phyloP scores from a whole-genome alignment of 192 early-diverging fungal species.

The Backusella circina region DNA sequence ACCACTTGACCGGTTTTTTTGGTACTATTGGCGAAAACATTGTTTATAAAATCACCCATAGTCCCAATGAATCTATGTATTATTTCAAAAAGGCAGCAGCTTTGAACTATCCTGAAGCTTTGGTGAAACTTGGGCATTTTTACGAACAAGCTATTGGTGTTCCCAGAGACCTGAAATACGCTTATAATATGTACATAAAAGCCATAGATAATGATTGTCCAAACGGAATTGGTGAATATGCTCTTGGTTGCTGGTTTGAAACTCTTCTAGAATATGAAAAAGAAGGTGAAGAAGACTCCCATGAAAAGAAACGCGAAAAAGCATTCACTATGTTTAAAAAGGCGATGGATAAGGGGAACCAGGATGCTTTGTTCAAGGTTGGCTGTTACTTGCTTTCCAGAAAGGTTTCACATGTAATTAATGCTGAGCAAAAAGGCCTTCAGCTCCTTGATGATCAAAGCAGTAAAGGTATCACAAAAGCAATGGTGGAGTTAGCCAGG shows the following conservation, averaged over 20 bases:
- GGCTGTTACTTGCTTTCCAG: neutral
- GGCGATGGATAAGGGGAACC: neutral
- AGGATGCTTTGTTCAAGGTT: neutral
- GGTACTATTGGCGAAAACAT: neutral
- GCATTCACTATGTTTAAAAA: neutral
- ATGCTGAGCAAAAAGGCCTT: neutral
- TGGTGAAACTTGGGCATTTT: neutral
- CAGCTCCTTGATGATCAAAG: neutral
- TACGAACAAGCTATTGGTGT: neutral
- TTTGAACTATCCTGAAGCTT: neutral
- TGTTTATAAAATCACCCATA: neutral
- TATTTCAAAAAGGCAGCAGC: neutral
- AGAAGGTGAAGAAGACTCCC: too few relatives aligned
- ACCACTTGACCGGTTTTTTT: neutral
- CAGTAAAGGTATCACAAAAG: neutral
- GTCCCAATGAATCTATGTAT: neutral
- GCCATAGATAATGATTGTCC: neutral
- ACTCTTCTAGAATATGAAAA: neutral
- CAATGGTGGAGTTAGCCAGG: neutral
- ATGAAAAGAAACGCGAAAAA: neutral
- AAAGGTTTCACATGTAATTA: neutral
- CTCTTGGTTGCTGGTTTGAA: constrained; percentile 1
- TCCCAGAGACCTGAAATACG: neutral
- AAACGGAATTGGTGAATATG: neutral
- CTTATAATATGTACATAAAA: neutral